Base-by-base conservation (phyloP, 306 rosid species). In the Vachellia collinsii region DNA sequence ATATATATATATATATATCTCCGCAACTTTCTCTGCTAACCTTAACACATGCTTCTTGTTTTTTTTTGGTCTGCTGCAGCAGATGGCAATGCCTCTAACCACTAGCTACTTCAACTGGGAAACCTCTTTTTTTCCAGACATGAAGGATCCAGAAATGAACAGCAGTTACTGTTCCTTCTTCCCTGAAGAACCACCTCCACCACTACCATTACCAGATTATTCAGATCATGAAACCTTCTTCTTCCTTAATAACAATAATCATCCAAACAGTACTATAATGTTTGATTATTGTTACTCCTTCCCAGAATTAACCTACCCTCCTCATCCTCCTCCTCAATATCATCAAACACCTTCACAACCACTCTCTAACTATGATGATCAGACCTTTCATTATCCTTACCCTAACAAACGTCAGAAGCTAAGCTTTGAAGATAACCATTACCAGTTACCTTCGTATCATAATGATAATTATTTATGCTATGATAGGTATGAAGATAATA, bases 401-500 rank as follows among this genome's bases (percentile, higher is more conserved):
- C 70, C 76, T 3, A 56, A 88, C 2, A 29, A 29, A 76, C 86
- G 89, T 67, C 87, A 83, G 12, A 88, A 76, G 43, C 48, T 23
- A 53, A 63, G 14, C 61, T 16, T 34, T 7, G 77, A 69, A 1
- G 63, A 83, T 11, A 72, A 82, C 7, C 0, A 29, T 25, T 1
- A 61, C 12, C n/a, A 62, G 37, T 11, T 29, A 62, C 68, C 41
- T 5, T 62, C 36, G 3, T 58, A 63, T 16, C 20, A 38, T 66
- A 29, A 9, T 16, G 3, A 38, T 38, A 3, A 19, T 66, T 17
- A 8, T 80, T 64, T 61, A 16, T 1, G 44, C 63, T 56, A 9
- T 25, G 83, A 81, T 7, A 85, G 78, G 47, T 5, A 25, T 61
- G 67, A 5, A 4, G 19, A 4, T 11, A 25, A 4, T 25, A 23